phyloP scores from a whole-genome alignment of 805 yeast genomes.

The Ogataea sp. region DNA sequence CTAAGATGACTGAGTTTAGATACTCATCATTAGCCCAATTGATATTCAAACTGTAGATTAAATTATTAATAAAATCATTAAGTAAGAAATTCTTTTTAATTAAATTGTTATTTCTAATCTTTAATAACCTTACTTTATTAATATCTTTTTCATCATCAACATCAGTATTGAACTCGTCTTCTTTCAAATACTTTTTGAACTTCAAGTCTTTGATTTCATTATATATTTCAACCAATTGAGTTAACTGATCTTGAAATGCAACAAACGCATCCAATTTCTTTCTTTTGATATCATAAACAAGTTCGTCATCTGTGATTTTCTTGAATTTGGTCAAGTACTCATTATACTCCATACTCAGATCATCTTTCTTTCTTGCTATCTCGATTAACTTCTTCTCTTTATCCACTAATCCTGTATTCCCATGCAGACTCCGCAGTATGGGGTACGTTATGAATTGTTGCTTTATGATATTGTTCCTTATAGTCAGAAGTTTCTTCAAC shows the following conservation, averaged over 20 bases:
- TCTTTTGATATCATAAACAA: neutral
- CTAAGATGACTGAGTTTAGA: conserved; percentile 20
- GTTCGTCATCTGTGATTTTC: neutral
- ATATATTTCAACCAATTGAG: neutral
- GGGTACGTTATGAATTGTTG: conserved; percentile 8
- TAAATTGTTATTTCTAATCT: conserved; percentile 1
- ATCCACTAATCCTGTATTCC: conserved; percentile 1
- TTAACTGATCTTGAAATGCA: neutral
- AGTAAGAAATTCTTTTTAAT: conserved; percentile 14
- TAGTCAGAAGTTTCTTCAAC: conserved; percentile 1
- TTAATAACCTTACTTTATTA: neutral
- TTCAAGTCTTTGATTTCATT: conserved; percentile 5
- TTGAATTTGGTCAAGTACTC: neutral
- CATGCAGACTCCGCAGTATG: conserved; percentile 5
- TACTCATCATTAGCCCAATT: conserved; percentile 24
- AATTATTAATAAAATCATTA: conserved; percentile 22
- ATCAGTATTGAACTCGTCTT: conserved; percentile 5
- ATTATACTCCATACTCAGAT: conserved; percentile 1
- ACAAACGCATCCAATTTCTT: neutral
- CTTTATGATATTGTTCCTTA: conserved; percentile 6
- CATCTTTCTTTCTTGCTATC: conserved; percentile 2
- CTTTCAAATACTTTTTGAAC: conserved; percentile 7
- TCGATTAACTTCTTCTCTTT: conserved; percentile 1
- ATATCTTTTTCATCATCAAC: conserved; percentile 1
- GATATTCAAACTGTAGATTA: conserved; percentile 23